A percentile compares a stretch with the other conserved stretches of the same genome.
phyloP scores from a whole-genome alignment of 1,284 basidiomycete species.

The Xanthoconium separans region DNA sequence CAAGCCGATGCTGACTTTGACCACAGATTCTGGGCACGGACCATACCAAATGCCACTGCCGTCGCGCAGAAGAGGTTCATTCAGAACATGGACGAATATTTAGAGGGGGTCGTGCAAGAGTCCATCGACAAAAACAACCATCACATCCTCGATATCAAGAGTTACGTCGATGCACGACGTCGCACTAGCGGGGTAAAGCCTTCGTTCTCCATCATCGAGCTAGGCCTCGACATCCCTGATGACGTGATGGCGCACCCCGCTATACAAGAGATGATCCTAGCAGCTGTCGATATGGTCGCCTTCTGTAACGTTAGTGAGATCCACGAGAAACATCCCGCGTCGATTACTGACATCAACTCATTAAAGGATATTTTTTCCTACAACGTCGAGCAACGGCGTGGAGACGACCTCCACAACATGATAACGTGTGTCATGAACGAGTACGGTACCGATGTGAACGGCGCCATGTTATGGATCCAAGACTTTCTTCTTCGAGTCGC shows the following conservation, averaged over 20 bases:
- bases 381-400: not conserved
- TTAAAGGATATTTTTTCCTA: not conserved
- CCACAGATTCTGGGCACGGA: slow-evolving; percentile 16
- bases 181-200: slow-evolving; percentile 5
- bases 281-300: not conserved
- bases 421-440: not conserved
- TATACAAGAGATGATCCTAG: slow-evolving; percentile 17
- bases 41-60: slow-evolving; percentile 5
- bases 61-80: slow-evolving; percentile 33
- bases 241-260: slow-evolving; percentile 18
- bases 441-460: slow-evolving; percentile 20
- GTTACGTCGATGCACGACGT: slow-evolving; percentile 27
- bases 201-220: slow-evolving; percentile 6
- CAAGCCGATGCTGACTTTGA: no score
- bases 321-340: not conserved
- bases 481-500: slow-evolving; percentile 1
- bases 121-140: slow-evolving; percentile 34
- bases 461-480: slow-evolving; percentile 36
- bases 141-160: slow-evolving; percentile 33
- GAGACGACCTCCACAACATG: not conserved
- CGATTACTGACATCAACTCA: not conserved
- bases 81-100: slow-evolving; percentile 33
- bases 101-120: slow-evolving; percentile 35
- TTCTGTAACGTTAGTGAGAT: not conserved
- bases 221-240: slow-evolving; percentile 20